Conservation (phyloP, 805 yeast genomes). For the Blastobotrys muscicola region DNA sequence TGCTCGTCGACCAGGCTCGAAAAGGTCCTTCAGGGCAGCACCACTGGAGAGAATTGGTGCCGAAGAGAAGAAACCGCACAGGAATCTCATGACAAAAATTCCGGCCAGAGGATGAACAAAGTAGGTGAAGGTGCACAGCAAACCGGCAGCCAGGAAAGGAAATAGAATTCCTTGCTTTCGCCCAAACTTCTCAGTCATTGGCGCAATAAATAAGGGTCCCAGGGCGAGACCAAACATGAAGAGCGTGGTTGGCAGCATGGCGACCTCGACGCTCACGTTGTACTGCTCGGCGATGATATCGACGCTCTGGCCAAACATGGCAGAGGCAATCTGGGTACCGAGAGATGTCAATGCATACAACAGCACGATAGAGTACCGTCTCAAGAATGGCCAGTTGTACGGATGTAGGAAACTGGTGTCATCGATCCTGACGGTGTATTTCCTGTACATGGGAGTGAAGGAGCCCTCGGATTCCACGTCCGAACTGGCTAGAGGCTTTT, state of each 20-base stretch:
- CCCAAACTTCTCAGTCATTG: constrained; percentile 9
- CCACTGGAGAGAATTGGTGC: constrained; percentile 13
- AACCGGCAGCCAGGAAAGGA: constrained; percentile 16
- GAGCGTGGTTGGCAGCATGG: constrained; percentile 21
- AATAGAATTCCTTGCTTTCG: constrained; percentile 19
- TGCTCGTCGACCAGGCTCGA: constrained; percentile 8
- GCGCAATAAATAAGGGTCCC: constrained; percentile 14
- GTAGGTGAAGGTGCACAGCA: constrained; percentile 6
- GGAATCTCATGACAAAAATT: constrained; percentile 8
- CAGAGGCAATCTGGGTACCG: constrained; percentile 10
- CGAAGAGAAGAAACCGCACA: constrained; percentile 9
- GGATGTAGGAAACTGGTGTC: constrained; percentile 2
- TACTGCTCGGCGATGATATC: constrained; percentile 3
- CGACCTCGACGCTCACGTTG: constrained; percentile 3
- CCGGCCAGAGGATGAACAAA: constrained; percentile 4
- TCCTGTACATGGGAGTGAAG: constrained; percentile 2
- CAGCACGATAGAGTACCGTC: constrained; percentile 2
- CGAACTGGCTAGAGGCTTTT: too few relatives aligned
- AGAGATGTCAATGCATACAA: constrained; percentile 8
- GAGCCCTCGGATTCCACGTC: neutral
- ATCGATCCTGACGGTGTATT: constrained; percentile 2
- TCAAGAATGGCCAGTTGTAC: constrained; percentile 7
- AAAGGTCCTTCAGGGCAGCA: constrained; percentile 13
- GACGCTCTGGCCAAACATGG: constrained; percentile 9
- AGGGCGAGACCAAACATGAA: constrained; percentile 24